Conservation (phyloP, 2,329 filamentous ascomycete species). For the Claviceps fusiformis region DNA sequence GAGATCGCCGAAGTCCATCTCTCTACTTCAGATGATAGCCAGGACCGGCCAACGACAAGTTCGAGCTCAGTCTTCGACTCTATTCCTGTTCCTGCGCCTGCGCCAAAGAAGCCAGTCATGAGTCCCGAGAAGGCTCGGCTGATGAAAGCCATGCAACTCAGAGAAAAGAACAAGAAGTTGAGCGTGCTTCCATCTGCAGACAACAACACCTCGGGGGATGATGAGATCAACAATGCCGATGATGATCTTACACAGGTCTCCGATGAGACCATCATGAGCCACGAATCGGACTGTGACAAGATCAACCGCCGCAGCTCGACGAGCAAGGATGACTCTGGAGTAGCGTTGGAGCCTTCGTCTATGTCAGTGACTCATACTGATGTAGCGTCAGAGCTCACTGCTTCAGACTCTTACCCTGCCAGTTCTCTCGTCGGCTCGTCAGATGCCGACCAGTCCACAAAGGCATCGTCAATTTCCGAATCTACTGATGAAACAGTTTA, state of each 20-base stretch:
- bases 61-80: conserved; percentile 31
- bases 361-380: conserved; percentile 31
- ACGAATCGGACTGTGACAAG: conserved; percentile 13
- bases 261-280: conserved; percentile 13
- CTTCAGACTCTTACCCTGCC: conserved; percentile 42
- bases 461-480: conserved; percentile 50
- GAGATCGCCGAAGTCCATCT: conserved; percentile 23
- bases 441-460: conserved; percentile 45
- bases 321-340: conserved; percentile 40
- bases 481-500: conserved; percentile 46
- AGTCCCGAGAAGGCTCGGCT: conserved; percentile 82
- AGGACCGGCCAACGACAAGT: conserved; percentile 27
- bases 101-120: conserved; percentile 39
- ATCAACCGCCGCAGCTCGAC: conserved; percentile 22
- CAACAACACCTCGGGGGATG: conserved; percentile 1
- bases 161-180: conserved; percentile 59
- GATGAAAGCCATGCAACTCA: conserved; percentile 85
- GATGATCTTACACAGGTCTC: conserved; percentile 4
- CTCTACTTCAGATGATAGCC: conserved; percentile 8
- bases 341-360: conserved; percentile 32
- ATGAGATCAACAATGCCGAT: conserved; percentile 8
- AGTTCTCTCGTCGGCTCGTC: conserved; percentile 41
- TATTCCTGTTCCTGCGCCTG: conserved; percentile 19
- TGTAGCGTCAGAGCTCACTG: conserved; percentile 31
- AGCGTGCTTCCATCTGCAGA: conserved; percentile 1